Percentiles rank a stretch among this genome's conserved stretches.
Conservation (phyloP, 129 eudicot species). For the carrot (Daucus carota) region DNA sequence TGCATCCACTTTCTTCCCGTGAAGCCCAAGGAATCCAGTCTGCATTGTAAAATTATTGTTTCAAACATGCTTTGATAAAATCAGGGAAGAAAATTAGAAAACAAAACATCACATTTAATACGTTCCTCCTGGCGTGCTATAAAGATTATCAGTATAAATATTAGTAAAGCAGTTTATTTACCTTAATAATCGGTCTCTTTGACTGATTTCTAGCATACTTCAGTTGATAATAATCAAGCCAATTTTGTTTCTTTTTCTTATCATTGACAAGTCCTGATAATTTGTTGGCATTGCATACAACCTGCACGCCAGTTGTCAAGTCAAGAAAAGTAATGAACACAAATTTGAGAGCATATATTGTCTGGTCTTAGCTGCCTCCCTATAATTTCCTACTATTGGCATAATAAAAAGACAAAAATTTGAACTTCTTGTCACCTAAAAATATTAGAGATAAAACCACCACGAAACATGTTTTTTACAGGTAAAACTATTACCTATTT, state of each 20-base stretch:
- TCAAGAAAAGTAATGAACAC: background rate
- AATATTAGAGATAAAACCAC: background rate
- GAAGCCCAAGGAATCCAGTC: conserved; percentile 64
- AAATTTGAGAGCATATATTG: background rate
- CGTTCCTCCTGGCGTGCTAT: background rate
- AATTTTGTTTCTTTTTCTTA: conserved; percentile 67
- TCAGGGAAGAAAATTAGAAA: background rate
- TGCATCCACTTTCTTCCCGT: conserved; percentile 63
- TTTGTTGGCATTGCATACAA: conserved; percentile 55
- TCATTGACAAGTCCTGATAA: conserved; percentile 54
- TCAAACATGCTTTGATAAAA: conserved; percentile 14
- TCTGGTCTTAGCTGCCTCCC: background rate
- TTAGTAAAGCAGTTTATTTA: conserved; percentile 10
- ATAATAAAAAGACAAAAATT: background rate
- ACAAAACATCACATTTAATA: background rate
- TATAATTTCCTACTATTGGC: background rate
- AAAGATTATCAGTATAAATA: background rate
- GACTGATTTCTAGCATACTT: conserved; percentile 50
- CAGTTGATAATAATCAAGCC: conserved; percentile 81
- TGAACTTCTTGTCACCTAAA: background rate
- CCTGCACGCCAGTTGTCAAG: conserved; percentile 31
- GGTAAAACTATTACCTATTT: background rate
- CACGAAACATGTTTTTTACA: background rate
- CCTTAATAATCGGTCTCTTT: conserved; percentile 57
- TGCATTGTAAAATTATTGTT: conserved; percentile 23